Conservation (phyloP, 352 stramenopile genomes). For the Phytopythium chamaehyphon region DNA sequence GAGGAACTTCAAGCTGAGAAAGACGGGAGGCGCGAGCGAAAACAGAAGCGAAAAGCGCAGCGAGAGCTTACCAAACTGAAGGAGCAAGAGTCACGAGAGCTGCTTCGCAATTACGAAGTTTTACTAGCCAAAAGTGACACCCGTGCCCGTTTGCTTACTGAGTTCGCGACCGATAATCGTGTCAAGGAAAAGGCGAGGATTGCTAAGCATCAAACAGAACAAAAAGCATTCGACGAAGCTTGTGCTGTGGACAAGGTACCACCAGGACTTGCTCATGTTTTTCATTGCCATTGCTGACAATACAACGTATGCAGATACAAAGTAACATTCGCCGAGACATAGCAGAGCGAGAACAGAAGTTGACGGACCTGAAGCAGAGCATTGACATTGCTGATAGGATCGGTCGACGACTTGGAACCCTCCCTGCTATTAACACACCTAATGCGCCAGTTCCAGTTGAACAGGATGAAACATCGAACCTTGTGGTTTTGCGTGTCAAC, state of each 20-base stretch:
- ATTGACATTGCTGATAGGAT: conserved; percentile 37
- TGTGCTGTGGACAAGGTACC: conserved; percentile 5
- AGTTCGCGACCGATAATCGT: conserved; percentile 41
- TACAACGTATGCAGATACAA: background rate
- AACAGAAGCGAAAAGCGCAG: conserved; percentile 39
- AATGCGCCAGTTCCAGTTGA: conserved; percentile 16
- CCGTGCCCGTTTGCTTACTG: conserved; percentile 34
- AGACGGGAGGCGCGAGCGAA: conserved; percentile 32
- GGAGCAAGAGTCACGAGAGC: conserved; percentile 36
- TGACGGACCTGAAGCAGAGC: conserved; percentile 25
- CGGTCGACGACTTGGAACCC: conserved; percentile 36
- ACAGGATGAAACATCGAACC: conserved; percentile 52
- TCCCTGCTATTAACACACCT: conserved; percentile 54
- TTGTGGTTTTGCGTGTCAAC: conserved; percentile 53
- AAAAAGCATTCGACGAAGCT: conserved; percentile 2
- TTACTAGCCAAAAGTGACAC: conserved; percentile 40
- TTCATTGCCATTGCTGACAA: background rate
- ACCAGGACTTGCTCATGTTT: background rate
- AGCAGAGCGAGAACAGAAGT: conserved; percentile 9
- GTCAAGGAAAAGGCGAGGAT: conserved; percentile 14
- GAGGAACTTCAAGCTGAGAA: conserved; percentile 22
- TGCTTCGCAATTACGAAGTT: conserved; percentile 41
- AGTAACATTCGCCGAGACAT: conserved; percentile 1
- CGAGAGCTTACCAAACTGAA: conserved; percentile 42
- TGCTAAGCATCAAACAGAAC: conserved; percentile 3